Evolutionary conservation across 495 filamentous ascomycete genomes (phyloP).

Genomic region (Penicillium robsamsonii): DNA sequence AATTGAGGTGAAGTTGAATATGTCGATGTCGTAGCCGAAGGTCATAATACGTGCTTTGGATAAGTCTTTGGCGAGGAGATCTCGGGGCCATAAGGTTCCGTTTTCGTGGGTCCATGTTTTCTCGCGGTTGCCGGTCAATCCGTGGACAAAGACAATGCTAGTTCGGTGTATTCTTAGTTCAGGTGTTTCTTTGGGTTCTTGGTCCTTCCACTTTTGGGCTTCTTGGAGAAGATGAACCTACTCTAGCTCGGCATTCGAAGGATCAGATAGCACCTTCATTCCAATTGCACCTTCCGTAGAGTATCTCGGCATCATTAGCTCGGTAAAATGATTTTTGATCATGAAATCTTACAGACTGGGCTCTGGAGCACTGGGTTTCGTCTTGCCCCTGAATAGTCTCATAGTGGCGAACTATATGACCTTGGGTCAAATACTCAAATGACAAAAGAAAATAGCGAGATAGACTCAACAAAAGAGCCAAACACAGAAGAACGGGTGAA

Average conservation of each 20-base stretch:
- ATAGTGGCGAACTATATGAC: background rate
- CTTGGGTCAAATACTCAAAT: background rate
- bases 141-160: conserved; percentile 6
- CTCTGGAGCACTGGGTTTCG: background rate
- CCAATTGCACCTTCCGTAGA: conserved; percentile 1
- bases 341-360: background rate
- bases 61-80: conserved; percentile 2
- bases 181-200: background rate
- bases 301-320: background rate
- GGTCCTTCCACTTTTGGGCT: background rate
- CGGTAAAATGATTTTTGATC: background rate
- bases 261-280: conserved; percentile 3
- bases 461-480: background rate
- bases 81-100: conserved; percentile 7
- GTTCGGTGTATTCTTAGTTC: background rate
- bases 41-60: conserved; percentile 8
- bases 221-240: background rate
- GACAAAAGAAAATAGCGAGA: background rate
- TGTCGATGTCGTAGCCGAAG: conserved; percentile 6
- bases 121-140: conserved; percentile 3
- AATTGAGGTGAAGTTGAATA: background rate
- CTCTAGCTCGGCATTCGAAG: conserved; percentile 1
- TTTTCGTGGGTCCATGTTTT: conserved; percentile 8
- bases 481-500: background rate
- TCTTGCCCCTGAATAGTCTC: conserved; percentile 5